Base-by-base conservation (phyloP, 768 basidiomycete species). In the Trametes maxima region DNA sequence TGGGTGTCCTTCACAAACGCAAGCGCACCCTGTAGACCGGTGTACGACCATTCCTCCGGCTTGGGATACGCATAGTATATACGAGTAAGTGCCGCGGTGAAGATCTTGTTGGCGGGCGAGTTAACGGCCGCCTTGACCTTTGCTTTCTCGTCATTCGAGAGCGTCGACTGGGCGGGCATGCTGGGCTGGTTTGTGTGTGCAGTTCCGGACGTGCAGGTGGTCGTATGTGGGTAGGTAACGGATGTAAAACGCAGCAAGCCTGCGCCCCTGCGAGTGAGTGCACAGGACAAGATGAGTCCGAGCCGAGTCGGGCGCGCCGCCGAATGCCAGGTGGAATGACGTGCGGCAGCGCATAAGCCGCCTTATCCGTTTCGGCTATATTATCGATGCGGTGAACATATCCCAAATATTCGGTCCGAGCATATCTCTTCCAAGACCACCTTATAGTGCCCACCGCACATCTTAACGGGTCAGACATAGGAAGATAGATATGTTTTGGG, bases 11-110 rank as follows among this genome's bases (percentile, higher is more conserved):
- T 76, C 16, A 84, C 81, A 65, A 96, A 84, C 1, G 86, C 87
- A 39, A 98, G 76, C 22, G 87, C 94, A 11, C 96, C 96, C 72
- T 96, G 88, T 13, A 95, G 76, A 0, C 96, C 95, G 0, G 89
- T 78, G 71, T 95, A 98, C 0, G 85, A 81, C 96, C 96, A 98
- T 65, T 85, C 83, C 62, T 77, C 72, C 1, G 84, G 89, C 60
- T 86, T 77, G 25, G 91, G 95, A 70, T 89, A 79, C 1, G 95
- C 94, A 75, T 92, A 93, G 78, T 98, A 99, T 56, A 99, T 82
- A 44, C 96, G 84, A 12, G 87, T 92, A 39, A 93, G 81, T 0
- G 90, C 86, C n/a, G 94, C 95, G 43, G 76, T 85, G 45, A 86
- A 68, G 65, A 96, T 91, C 80, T 96, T 96, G 78, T 87, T 84